These are phyloP conservation scores for Phytophthora macrochlamydospora DNA, from an alignment of 352 stramenopile species.

Conservation along the genomic window DNA sequence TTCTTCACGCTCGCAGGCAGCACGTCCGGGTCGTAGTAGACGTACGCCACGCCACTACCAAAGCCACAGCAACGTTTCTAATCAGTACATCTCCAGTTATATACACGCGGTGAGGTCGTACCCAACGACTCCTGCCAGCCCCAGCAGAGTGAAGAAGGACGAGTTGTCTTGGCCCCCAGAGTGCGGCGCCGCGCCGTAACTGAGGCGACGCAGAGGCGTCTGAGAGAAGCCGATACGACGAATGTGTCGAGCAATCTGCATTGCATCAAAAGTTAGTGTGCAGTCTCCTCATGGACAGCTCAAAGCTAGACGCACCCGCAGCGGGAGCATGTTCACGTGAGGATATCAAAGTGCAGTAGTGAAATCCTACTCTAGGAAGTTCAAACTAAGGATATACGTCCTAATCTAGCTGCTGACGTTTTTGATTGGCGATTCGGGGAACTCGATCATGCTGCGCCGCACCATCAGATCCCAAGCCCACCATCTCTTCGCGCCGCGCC, in stretches of 20 bases:
- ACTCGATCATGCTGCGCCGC: slow-evolving; percentile 27
- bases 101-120: slow-evolving; percentile 16
- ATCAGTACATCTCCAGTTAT: neutral
- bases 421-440: neutral
- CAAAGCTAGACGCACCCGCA: slow-evolving; percentile 10
- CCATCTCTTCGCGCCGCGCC: slow-evolving; percentile 12
- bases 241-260: slow-evolving; percentile 36
- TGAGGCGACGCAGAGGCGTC: slow-evolving; percentile 54
- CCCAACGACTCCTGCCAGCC: slow-evolving; percentile 65
- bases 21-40: slow-evolving; percentile 88
- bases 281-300: neutral
- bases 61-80: slow-evolving; percentile 10
- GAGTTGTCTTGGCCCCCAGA: slow-evolving; percentile 77
- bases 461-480: slow-evolving; percentile 36
- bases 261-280: neutral
- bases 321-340: slow-evolving; percentile 23
- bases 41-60: slow-evolving; percentile 72
- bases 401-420: neutral
- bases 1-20: slow-evolving; percentile 75
- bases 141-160: slow-evolving; percentile 80
- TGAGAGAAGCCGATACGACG: slow-evolving; percentile 43
- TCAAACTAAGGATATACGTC: too few species aligned
- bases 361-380: neutral
- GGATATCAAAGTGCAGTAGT: neutral
- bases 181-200: slow-evolving; percentile 68